Evolutionary conservation across 2,329 filamentous ascomycete species (phyloP), one percentile per base, ranked within the genome.

Genomic region (Clathrospora elynae): DNA sequence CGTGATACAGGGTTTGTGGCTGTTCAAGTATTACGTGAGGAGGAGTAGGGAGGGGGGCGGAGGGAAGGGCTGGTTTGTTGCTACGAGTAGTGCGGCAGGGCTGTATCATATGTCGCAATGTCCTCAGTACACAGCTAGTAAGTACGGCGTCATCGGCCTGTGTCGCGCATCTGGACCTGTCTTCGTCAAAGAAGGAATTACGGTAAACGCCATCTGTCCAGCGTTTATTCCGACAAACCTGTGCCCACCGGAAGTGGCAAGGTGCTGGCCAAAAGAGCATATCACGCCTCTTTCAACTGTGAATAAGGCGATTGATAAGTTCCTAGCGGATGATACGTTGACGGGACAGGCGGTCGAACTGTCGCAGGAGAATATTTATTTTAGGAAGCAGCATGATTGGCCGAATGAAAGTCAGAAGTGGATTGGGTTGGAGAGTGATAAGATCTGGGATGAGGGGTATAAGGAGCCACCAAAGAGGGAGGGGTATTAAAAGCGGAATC

Each of bases 271-370:
- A 2, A 62, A 68, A 28, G 68, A 73, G 42, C 64, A 72, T 17
- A 64, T 72, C 36, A 74, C 71, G 6, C 70, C 71, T 1, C 59
- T 73, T 47, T 60, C 59, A 2, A 73, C 72, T 0, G 70, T 71
- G n/a, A 48, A 68, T 29, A 66, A 67, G 35, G 69, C 68, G 3
- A 74, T 73, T 34, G 65, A 70, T 35, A 68, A 63, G 8, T 62
- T 73, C 28, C 46, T 72, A 8, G 58, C 36, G 0, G 63, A 68
- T 30, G 57, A 68, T 29, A 55, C 41, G 1, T 48, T 71, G 57
- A 71, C 66, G 0, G 74, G 72, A 0, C 62, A 74, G 49, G 60
- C 61, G 6, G 71, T 75, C 10, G 74, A 76, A 55, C 54, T 74
- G 33, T 62, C 59, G 3, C 56, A 69, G 42, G 71, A 71, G n/a